Base-by-base conservation (phyloP, 768 basidiomycete genomes). In the Galerina sulciceps region DNA sequence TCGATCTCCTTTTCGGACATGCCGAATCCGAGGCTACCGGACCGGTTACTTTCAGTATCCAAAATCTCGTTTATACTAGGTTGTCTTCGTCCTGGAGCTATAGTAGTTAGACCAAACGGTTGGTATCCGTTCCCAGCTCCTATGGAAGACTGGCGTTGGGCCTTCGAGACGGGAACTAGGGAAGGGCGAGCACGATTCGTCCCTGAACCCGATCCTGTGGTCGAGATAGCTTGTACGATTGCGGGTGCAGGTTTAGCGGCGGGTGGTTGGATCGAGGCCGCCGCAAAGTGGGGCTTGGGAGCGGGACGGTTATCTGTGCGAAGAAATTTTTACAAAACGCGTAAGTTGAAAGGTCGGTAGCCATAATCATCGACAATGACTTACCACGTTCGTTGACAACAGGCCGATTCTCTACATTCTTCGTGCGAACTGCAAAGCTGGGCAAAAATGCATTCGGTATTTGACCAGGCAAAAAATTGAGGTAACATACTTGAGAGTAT, bases 381-480 rank as follows among this genome's bases (percentile, higher is more conserved):
- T 13, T 67, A 88, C 91, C 90, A 61, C 85, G 86, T 64, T 93
- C 89, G 62, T 93, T 91, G 23, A 93, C 79, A 20, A 88, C 84
- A 1, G 89, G 88, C 59, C 86, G 88, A 68, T 94, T 94, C 76
- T 94, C 92, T 2, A 95, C 76, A 63, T 93, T 90, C 81, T 93
- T 93, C 17, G 93, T 91, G 38, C 90, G 83, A 37, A 87, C 86
- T 13, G 91, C 92, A 65, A 94, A 94, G 69, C 91, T 76, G 52
- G 15, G 38, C n/a, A 48, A 55, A 42, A 18, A 42, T 22, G 14
- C 15, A 59, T 44, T 20, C 38, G 44, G 22, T 44, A 44, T 43
- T 23, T 43, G 34, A 36, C 18, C 51, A 13, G 2, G 5, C 38
- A 11, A 46, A 18, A 26, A 49, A 42, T 26, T 17, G 4, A 11